Conservation (phyloP, 139 green algal species). For the Volvox africanus region DNA sequence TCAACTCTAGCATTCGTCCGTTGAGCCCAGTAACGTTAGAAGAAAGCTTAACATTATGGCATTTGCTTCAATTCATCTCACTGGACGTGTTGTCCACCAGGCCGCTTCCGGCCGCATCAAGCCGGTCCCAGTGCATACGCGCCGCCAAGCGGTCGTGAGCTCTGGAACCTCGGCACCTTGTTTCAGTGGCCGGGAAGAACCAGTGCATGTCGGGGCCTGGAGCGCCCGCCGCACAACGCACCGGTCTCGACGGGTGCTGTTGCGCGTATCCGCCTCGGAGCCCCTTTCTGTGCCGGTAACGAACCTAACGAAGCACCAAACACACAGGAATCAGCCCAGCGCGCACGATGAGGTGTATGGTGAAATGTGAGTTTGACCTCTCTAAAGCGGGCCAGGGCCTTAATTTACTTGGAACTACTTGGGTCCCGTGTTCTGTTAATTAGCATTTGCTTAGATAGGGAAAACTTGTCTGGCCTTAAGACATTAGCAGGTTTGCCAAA, state of each 20-base stretch:
- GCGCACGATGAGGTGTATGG: conserved; percentile 37
- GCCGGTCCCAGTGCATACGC: background rate
- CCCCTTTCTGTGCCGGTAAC: background rate
- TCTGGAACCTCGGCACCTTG: background rate
- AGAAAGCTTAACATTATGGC: background rate
- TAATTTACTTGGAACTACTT: no score
- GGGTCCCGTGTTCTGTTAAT: no score
- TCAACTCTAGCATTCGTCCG: no score
- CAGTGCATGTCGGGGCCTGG: background rate
- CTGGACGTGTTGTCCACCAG: background rate
- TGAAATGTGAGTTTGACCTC: conserved; percentile 2
- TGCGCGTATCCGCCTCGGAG: background rate
- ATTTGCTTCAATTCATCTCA: background rate
- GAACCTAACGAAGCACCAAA: conserved; percentile 30
- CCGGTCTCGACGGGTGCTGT: background rate
- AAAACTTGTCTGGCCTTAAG: no score
- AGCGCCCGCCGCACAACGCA: background rate
- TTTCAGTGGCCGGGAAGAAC: conserved; percentile 15
- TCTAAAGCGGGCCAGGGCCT: no score
- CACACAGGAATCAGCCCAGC: conserved; percentile 13
- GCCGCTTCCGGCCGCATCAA: no score
- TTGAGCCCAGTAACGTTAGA: no score
- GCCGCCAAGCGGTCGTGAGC: background rate
- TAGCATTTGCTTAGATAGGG: no score
- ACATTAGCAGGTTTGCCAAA: no score